phyloP scores from a whole-genome alignment of 768 basidiomycete species.

The Termitomyces sp. region DNA sequence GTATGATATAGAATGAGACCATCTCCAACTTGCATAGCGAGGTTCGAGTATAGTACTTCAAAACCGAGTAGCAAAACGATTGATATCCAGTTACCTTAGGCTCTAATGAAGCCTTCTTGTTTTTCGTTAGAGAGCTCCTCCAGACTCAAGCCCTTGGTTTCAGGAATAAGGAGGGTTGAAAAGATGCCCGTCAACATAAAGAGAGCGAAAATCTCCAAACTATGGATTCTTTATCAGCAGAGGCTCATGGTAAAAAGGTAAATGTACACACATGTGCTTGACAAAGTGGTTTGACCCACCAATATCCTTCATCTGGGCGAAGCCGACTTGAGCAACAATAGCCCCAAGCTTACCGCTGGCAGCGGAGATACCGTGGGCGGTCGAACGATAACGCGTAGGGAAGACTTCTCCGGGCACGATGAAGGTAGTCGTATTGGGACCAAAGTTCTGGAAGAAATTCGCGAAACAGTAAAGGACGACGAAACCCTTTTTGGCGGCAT shows the following conservation, averaged over 20 bases:
- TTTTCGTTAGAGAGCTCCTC: conserved; percentile 75
- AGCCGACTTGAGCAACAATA: conserved; percentile 76
- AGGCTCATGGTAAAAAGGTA: neutral
- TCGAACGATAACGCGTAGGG: conserved; percentile 87
- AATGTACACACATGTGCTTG: conserved; percentile 58
- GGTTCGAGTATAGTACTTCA: neutral
- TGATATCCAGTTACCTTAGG: conserved; percentile 16
- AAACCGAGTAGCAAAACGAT: neutral
- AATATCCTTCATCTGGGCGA: conserved; percentile 64
- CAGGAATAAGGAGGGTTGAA: conserved; percentile 77
- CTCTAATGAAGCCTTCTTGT: conserved; percentile 55
- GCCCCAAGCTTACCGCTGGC: conserved; percentile 84
- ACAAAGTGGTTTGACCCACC: conserved; percentile 61
- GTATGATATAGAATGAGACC: neutral
- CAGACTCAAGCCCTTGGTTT: conserved; percentile 65
- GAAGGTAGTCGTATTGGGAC: conserved; percentile 79
- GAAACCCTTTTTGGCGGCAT: conserved; percentile 50
- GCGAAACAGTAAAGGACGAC: conserved; percentile 84
- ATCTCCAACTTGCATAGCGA: neutral
- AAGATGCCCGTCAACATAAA: conserved; percentile 86
- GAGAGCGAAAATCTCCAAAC: conserved; percentile 76
- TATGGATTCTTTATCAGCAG: conserved; percentile 19
- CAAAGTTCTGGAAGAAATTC: conserved; percentile 90
- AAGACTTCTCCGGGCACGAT: conserved; percentile 79
- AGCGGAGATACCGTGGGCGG: conserved; percentile 81